phyloP scores from a whole-genome alignment of 495 filamentous ascomycete species.

The Penicillium soppii region DNA sequence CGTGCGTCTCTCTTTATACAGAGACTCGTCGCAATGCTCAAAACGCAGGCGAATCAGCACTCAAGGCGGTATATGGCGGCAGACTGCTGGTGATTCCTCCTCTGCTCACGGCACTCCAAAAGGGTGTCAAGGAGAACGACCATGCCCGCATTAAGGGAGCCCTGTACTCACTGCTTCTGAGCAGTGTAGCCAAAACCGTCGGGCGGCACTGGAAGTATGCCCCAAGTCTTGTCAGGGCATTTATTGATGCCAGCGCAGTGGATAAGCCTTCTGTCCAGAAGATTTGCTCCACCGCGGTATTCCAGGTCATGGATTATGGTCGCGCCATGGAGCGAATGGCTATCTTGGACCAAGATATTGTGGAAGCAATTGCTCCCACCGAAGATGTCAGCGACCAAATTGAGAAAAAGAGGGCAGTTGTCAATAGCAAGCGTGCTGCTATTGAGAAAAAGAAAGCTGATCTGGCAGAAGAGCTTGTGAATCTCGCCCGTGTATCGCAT shows the following conservation, averaged over 20 bases:
- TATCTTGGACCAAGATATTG: conserved; percentile 70
- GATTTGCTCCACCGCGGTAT: conserved; percentile 75
- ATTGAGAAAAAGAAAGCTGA: conserved; percentile 82
- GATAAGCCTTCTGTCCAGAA: conserved; percentile 95
- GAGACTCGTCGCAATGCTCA: conserved; percentile 94
- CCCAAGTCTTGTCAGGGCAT: conserved; percentile 78
- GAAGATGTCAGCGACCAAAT: conserved; percentile 65
- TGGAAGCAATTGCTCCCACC: conserved; percentile 72
- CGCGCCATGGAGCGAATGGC: conserved; percentile 82
- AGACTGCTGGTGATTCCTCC: conserved; percentile 85
- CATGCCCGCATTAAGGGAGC: conserved; percentile 91
- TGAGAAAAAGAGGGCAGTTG: conserved; percentile 61
- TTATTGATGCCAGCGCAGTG: conserved; percentile 82
- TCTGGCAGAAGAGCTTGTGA: conserved; percentile 77
- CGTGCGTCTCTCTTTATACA: conserved; percentile 89
- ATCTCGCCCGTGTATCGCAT: conserved; percentile 73
- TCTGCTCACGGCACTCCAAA: conserved; percentile 73
- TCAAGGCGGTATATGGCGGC: conserved; percentile 87
- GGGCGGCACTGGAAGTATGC: conserved; percentile 91
- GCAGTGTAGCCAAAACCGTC: conserved; percentile 83
- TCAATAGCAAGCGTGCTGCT: conserved; percentile 67
- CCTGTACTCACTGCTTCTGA: conserved; percentile 84
- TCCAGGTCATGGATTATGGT: conserved; percentile 88
- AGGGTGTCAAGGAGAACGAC: conserved; percentile 78
- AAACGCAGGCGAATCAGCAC: conserved; percentile 83